Conservation (phyloP, 306 rosid genomes). For the Prunus persica region Prunus_persica_NCBIv2 NC_034011.1:21675001-21675500, state of each 20-base stretch:
- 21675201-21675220: slow-evolving; percentile 51
- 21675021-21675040: slow-evolving; percentile 38
- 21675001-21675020: slow-evolving; percentile 38
- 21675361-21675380: slow-evolving; percentile 51
- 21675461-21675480: slow-evolving; percentile 61
- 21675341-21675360: slow-evolving; percentile 40
- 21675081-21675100: slow-evolving; percentile 19
- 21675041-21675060: slow-evolving; percentile 27
- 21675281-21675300: slow-evolving; percentile 45
- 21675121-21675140: slow-evolving; percentile 33
- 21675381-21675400: slow-evolving; percentile 57
- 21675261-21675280: slow-evolving; percentile 52
- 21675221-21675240: slow-evolving; percentile 42
- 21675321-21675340: slow-evolving; percentile 59
- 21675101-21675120: slow-evolving; percentile 31
- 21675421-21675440: slow-evolving; percentile 44
- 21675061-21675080: slow-evolving; percentile 40
- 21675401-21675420: slow-evolving; percentile 48
- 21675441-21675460: slow-evolving; percentile 32
- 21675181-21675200: slow-evolving; percentile 54
- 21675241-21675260: slow-evolving; percentile 52
- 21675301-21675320: slow-evolving; percentile 53
- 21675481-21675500: slow-evolving; percentile 57
- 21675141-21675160: slow-evolving; percentile 27
- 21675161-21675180: slow-evolving; percentile 42